These are phyloP conservation scores for Sordariomycetes sp. DNA, from an alignment of 2,329 filamentous ascomycete genomes.

Conservation along the genomic window DNA sequence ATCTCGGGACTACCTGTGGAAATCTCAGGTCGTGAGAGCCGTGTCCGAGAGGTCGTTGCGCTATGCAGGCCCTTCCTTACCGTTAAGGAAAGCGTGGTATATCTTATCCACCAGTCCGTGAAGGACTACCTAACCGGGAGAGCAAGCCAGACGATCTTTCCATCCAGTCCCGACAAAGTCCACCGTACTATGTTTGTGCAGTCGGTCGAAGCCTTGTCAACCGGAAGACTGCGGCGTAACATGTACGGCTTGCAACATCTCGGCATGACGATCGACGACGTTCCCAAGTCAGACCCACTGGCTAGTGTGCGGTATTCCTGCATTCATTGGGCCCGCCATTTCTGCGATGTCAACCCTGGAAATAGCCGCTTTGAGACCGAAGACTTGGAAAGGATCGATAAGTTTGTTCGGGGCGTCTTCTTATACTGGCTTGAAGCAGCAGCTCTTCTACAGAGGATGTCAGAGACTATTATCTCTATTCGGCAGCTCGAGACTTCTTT, in stretches of 20 bases:
- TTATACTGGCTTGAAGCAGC: constrained; percentile 30
- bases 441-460: constrained; percentile 16
- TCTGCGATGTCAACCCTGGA: constrained; percentile 10
- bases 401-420: constrained; percentile 6
- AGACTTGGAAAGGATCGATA: neutral
- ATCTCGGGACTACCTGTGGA: constrained; percentile 10
- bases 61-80: constrained; percentile 26
- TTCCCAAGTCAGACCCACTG: constrained; percentile 9
- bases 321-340: constrained; percentile 21
- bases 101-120: constrained; percentile 30
- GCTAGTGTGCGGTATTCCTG: constrained; percentile 15
- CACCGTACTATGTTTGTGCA: constrained; percentile 21
- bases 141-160: constrained; percentile 15
- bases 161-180: constrained; percentile 11
- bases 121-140: constrained; percentile 24
- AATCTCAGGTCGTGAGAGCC: constrained; percentile 7
- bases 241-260: constrained; percentile 19
- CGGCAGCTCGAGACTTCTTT: constrained; percentile 8
- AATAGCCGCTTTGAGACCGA: neutral
- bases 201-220: constrained; percentile 21
- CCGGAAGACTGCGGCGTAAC: constrained; percentile 18
- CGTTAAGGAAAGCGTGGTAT: constrained; percentile 16
- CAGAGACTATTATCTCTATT: constrained; percentile 12
- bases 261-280: constrained; percentile 13
- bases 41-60: constrained; percentile 16